A percentile compares a stretch with the other conserved stretches of the same genome.
These are phyloP conservation scores for Pleurotus cornucopiae DNA, from an alignment of 768 basidiomycete genomes.

Conservation along the genomic window DNA sequence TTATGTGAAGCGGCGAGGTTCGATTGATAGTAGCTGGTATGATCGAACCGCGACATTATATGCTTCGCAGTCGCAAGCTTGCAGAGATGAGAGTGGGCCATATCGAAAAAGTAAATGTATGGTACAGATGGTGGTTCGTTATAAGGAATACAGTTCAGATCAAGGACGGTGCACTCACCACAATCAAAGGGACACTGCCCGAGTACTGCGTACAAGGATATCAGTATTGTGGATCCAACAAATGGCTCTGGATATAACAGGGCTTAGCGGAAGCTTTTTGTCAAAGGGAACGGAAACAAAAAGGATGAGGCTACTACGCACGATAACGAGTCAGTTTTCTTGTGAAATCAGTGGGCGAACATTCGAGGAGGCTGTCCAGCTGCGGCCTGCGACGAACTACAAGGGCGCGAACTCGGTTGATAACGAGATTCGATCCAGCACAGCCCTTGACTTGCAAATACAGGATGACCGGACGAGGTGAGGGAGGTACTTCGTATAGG, in stretches of 20 bases:
- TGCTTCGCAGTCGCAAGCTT: not conserved
- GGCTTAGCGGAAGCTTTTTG: not conserved
- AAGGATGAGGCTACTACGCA: too few species aligned
- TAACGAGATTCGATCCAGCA: too few species aligned
- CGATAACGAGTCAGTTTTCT: too few species aligned
- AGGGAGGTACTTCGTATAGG: too few species aligned
- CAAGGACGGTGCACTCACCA: not conserved
- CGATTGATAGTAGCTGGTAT: not conserved
- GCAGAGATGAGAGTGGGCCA: constrained; percentile 1
- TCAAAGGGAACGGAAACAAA: not conserved
- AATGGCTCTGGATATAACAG: not conserved
- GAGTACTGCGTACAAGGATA: not conserved
- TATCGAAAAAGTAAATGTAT: not conserved
- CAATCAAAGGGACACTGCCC: not conserved
- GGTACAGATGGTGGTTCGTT: not conserved
- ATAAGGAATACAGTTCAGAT: not conserved
- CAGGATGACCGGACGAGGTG: too few species aligned
- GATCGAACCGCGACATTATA: not conserved
- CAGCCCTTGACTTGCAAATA: too few species aligned
- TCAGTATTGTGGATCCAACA: not conserved
- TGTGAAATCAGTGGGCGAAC: too few species aligned
- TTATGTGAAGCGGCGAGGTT: not conserved
- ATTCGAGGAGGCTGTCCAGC: too few species aligned
- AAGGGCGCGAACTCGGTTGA: too few species aligned
- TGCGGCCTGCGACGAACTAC: too few species aligned